phyloP scores from a whole-genome alignment of 345 rosid genomes.

The Mercurialis annua region DNA sequence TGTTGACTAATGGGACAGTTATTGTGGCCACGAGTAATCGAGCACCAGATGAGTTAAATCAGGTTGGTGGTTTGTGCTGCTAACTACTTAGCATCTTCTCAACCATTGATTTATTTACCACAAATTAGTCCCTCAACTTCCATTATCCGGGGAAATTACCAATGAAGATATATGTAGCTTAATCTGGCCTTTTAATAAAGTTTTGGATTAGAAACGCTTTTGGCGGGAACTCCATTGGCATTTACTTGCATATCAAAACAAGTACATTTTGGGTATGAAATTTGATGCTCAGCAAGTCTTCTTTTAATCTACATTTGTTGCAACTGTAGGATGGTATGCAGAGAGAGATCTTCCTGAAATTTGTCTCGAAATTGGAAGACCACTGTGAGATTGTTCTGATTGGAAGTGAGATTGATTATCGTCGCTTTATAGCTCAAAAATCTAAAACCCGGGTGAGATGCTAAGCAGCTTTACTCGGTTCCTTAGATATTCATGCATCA shows the following conservation, averaged over 20 bases:
- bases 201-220: constrained; percentile 6
- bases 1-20: constrained; percentile 78
- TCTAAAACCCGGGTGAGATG: constrained; percentile 44
- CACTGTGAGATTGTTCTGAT: constrained; percentile 73
- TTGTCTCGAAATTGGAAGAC: constrained; percentile 59
- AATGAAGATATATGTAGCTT: background rate
- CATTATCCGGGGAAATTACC: background rate
- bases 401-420: constrained; percentile 86
- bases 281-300: background rate
- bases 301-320: constrained; percentile 14
- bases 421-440: constrained; percentile 65
- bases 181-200: background rate
- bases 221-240: constrained; percentile 1
- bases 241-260: background rate
- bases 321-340: constrained; percentile 88
- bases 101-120: background rate
- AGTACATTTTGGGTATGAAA: background rate
- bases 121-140: constrained; percentile 7
- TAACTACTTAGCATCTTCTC: constrained; percentile 3
- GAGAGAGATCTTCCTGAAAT: constrained; percentile 71
- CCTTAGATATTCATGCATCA: background rate
- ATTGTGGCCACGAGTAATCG: constrained; percentile 94
- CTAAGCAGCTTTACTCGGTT: background rate
- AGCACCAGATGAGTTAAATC: constrained; percentile 84
- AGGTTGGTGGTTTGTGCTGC: constrained; percentile 37